A percentile compares a stretch with the other conserved stretches of the same genome.
These are phyloP conservation scores for Phytomonas francai DNA, from an alignment of 208 protist genomes.

Conservation along the genomic window DNA sequence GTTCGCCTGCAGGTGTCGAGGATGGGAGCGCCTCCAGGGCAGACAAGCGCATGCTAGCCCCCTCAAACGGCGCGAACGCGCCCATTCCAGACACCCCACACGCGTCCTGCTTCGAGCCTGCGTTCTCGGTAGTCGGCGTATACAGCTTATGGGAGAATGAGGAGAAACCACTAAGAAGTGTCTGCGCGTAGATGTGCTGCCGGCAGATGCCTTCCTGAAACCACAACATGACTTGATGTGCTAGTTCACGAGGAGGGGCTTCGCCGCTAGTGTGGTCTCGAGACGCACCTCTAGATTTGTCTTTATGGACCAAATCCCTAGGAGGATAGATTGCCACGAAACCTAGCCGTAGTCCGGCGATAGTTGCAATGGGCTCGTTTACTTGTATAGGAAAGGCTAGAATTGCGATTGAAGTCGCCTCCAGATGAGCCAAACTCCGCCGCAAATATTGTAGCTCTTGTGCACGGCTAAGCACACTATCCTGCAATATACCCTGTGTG, in stretches of 20 bases:
- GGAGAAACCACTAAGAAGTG: conserved; percentile 10
- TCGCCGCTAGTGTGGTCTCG: background rate
- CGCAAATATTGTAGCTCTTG: conserved; percentile 8
- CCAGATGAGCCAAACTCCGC: conserved; percentile 18
- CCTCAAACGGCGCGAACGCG: background rate
- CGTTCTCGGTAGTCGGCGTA: background rate
- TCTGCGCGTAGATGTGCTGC: conserved; percentile 16
- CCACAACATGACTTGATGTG: background rate
- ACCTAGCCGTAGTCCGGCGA: conserved; percentile 58
- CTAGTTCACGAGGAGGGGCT: background rate
- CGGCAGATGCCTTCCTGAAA: conserved; percentile 5
- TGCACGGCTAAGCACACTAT: background rate
- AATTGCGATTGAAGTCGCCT: conserved; percentile 20
- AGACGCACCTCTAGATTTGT: background rate
- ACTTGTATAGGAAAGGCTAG: conserved; percentile 51
- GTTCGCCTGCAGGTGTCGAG: conserved; percentile 4
- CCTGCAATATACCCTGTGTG: background rate
- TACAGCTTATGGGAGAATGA: background rate
- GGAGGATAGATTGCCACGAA: conserved; percentile 16
- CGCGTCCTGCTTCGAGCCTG: background rate
- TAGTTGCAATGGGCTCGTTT: conserved; percentile 35
- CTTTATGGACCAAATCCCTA: background rate
- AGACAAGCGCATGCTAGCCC: background rate
- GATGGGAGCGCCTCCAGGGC: background rate
- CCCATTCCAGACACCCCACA: background rate